Evolutionary conservation across 139 green algal species (phyloP).

Genomic region (Chlorella ohadii): DNA sequence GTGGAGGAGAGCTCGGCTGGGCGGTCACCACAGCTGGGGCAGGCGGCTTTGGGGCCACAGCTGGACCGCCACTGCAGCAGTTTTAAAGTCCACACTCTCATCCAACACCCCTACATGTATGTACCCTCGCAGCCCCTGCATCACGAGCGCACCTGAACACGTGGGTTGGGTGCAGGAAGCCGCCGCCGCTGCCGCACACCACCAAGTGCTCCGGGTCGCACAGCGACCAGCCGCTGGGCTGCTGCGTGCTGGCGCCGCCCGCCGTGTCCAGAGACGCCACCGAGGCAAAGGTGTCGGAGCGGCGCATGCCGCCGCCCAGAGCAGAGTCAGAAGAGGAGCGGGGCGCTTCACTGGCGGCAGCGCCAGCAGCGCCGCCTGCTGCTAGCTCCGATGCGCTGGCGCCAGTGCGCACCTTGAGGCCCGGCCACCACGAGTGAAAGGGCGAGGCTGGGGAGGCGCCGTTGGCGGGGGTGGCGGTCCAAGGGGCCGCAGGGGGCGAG

Average conservation of each 20-base stretch:
- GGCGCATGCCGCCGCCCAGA: neutral
- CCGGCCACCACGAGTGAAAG: constrained; percentile 20
- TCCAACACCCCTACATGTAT: no score
- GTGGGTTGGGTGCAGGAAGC: constrained; percentile 92
- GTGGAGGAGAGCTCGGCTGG: no score
- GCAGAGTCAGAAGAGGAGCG: neutral
- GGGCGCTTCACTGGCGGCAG: neutral
- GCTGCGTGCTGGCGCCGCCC: neutral
- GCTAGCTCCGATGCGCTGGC: neutral
- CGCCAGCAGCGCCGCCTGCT: neutral
- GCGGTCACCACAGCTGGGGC: no score
- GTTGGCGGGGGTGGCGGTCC: neutral
- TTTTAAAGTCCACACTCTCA: no score
- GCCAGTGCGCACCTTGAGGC: constrained; percentile 16
- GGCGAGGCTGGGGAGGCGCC: neutral
- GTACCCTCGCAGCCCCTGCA: no score
- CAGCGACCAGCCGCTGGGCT: constrained; percentile 31
- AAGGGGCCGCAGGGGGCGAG: neutral
- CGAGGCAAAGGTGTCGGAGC: neutral
- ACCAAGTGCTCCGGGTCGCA: constrained; percentile 89
- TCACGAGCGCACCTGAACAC: constrained; percentile 70
- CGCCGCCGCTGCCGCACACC: constrained; percentile 79
- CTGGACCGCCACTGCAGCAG: no score
- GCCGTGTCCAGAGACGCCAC: neutral
- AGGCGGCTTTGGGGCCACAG: no score